Evolutionary conservation across 768 basidiomycete species (phyloP).

Genomic region (Melanogaster broomeanus): DNA sequence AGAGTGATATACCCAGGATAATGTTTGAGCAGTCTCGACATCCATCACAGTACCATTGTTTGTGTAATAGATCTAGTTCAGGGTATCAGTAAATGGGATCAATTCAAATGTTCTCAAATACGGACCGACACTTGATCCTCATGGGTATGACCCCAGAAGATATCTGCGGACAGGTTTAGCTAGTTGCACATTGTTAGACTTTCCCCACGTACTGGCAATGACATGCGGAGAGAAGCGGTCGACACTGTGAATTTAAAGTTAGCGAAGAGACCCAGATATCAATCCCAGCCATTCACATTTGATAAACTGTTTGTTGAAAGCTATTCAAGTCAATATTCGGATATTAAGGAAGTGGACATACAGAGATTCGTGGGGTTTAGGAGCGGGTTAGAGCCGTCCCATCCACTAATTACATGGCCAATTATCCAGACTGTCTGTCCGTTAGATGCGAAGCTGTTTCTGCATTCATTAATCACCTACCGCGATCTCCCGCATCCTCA

Average conservation of each 20-base stretch:
- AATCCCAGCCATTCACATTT: constrained; percentile 37
- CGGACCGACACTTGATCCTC: constrained; percentile 69
- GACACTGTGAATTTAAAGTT: constrained; percentile 42
- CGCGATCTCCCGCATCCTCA: constrained; percentile 74
- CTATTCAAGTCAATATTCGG: constrained; percentile 4
- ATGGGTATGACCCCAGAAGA: constrained; percentile 81
- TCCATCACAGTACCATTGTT: constrained; percentile 68
- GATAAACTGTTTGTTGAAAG: constrained; percentile 39
- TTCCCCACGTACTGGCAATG: constrained; percentile 59
- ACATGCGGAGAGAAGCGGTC: constrained; percentile 81
- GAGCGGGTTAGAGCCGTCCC: constrained; percentile 73
- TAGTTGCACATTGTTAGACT: not conserved
- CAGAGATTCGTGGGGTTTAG: constrained; percentile 69
- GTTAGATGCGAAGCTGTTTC: constrained; percentile 8
- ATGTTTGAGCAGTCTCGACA: constrained; percentile 54
- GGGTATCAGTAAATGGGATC: not conserved
- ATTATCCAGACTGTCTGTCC: constrained; percentile 45
- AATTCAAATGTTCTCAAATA: not conserved
- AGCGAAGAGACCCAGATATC: not conserved
- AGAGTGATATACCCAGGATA: constrained; percentile 46
- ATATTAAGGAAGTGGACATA: constrained; percentile 34
- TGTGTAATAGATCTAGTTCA: constrained; percentile 61
- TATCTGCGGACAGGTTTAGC: constrained; percentile 41
- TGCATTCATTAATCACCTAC: constrained; percentile 33
- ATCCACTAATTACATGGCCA: constrained; percentile 60